Conservation (phyloP, 768 basidiomycete species). For the Sporobolomyces pararoseus region DNA sequence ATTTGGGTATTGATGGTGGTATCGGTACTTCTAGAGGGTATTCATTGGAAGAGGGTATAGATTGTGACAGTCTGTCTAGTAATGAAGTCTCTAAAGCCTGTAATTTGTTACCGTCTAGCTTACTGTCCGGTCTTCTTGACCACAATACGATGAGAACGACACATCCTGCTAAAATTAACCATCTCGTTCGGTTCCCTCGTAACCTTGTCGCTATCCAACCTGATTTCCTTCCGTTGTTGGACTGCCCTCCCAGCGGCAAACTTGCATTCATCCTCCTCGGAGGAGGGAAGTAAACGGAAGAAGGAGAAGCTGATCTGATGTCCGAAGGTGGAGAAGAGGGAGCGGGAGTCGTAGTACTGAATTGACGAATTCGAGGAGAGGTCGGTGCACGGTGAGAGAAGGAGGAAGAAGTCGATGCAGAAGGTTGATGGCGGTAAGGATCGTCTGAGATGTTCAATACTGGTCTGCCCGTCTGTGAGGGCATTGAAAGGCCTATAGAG, state of each 20-base stretch:
- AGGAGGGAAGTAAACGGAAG: constrained; percentile 7
- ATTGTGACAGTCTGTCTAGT: too few species aligned
- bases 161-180: not conserved
- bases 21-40: too few species aligned
- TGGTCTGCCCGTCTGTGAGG: not conserved
- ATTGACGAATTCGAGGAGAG: constrained; percentile 21
- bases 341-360: not conserved
- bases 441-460: constrained; percentile 15
- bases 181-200: not conserved
- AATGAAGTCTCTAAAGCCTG: too few species aligned
- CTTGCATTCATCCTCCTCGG: constrained; percentile 3
- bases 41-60: too few species aligned
- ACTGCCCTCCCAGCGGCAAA: constrained; percentile 2
- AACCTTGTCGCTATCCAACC: constrained; percentile 1
- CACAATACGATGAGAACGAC: not conserved
- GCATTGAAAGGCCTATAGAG: not conserved
- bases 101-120: too few species aligned
- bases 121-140: not conserved
- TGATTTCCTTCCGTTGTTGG: not conserved
- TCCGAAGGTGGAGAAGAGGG: not conserved
- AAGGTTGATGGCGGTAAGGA: constrained; percentile 15
- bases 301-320: not conserved
- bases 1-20: not conserved
- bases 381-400: constrained; percentile 7
- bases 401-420: constrained; percentile 7